Evolutionary conservation across 2,329 filamentous ascomycete species (phyloP), one percentile per base, ranked within the genome.

Genomic region (Didymosphaeria variabile): DNA sequence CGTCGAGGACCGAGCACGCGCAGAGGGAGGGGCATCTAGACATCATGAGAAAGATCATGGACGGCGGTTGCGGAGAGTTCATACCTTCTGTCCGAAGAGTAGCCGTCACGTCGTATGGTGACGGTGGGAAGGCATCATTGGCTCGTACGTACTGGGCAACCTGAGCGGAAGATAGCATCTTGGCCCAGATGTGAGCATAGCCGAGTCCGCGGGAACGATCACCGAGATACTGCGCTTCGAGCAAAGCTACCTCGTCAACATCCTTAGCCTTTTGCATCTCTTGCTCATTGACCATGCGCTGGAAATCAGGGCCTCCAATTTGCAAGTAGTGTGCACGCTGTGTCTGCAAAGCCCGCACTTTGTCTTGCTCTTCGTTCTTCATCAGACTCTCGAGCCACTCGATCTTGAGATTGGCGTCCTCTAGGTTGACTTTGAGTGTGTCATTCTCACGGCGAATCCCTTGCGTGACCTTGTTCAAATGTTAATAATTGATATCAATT

Each of bases 381-480:
- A 52, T 23, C 13, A 52, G 7, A 2, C 9, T 8, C 5, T 52
- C 49, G 3, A 52, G 19, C 49, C 49, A 52, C 32, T 36, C 49
- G 12, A 52, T 52, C 19, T 52, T 52, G 17, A 10, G 0, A 10
- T 38, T 23, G 3, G 49, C 49, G 9, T 23, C 32, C 1, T 38
- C 49, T 36, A 52, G 32, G 29, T 26, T 9, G 2, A 10, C 19
- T n/a, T 38, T 52, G n/a, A 52, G n/a, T 2, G n/a, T 23, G 31
- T n/a, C 19, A n/a, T 52, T 52, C 49, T 52, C 49, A n/a, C 31
- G 49, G 7, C 49, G 49, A 38, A 52, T n/a, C 1, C 23, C 9
- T 17, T 52, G 49, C 3, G 49, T 52, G 10, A 19, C 49, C 49
- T 52, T 13, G 21, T n/a, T 10, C 26, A 31, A 12, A 8, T 32